Conservation (phyloP, 78 protist genomes). For the Trichosphaerium sp. region DNA sequence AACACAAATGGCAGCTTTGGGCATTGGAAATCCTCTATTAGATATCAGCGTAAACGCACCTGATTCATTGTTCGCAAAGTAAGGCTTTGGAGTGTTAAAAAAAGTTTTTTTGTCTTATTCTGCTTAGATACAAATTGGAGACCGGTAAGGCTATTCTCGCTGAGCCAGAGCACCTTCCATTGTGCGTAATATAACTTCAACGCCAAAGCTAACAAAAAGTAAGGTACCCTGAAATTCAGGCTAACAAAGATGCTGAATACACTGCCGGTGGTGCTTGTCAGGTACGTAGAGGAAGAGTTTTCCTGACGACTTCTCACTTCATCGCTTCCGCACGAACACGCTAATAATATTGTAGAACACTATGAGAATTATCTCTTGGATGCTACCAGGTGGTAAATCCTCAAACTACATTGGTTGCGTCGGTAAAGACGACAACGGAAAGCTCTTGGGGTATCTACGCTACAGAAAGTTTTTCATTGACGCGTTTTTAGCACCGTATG, state of each 20-base stretch:
- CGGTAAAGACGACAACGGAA: conserved; percentile 76
- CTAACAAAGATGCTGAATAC: conserved; percentile 46
- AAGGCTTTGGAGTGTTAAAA: no score
- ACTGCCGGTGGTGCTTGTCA: conserved; percentile 94
- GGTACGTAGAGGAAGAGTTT: conserved; percentile 72
- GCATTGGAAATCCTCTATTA: conserved; percentile 47
- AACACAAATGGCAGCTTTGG: no score
- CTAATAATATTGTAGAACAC: not conserved
- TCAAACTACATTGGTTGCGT: conserved; percentile 79
- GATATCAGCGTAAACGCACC: conserved; percentile 33
- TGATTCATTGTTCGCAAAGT: conserved; percentile 4
- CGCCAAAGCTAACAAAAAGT: not conserved
- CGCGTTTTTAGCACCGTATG: not conserved
- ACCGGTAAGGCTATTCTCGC: conserved; percentile 77
- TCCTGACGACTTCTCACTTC: conserved; percentile 26
- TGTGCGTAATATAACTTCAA: conserved; percentile 34
- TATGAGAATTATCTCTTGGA: conserved; percentile 46
- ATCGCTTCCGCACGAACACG: not conserved
- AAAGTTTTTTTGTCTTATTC: no score
- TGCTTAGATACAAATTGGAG: conserved; percentile 69
- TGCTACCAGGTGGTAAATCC: conserved; percentile 19
- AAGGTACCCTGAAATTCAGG: conserved; percentile 63
- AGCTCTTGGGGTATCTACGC: conserved; percentile 16
- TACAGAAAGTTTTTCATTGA: conserved; percentile 23
- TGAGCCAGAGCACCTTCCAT: conserved; percentile 73